phyloP scores from a whole-genome alignment of 2,329 filamentous ascomycete genomes.

The Arthrobotrys sphaeroides region DNA sequence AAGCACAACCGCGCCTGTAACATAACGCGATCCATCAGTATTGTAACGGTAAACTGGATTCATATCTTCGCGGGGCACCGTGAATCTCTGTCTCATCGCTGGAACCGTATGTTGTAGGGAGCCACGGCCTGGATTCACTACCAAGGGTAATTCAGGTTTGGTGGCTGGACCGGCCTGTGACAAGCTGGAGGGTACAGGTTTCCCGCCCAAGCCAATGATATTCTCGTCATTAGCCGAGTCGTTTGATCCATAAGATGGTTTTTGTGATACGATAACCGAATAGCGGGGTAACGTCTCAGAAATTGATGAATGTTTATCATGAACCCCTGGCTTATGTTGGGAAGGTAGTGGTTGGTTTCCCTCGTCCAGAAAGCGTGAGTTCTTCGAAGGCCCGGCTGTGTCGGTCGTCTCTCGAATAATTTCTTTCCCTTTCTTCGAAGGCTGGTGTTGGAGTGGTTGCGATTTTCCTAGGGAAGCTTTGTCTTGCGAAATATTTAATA shows the following conservation, averaged over 20 bases:
- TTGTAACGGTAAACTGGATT: constrained; percentile 50
- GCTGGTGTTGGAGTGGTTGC: constrained; percentile 5
- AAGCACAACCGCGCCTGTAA: constrained; percentile 48
- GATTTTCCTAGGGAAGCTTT: constrained; percentile 15
- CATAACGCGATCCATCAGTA: constrained; percentile 51
- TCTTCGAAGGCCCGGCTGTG: background rate
- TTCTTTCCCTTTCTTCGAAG: constrained; percentile 49
- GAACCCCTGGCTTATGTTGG: background rate
- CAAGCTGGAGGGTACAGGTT: background rate
- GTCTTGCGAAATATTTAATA: constrained; percentile 50
- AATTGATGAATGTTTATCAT: background rate
- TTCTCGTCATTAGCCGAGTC: background rate
- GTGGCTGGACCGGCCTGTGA: background rate
- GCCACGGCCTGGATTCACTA: background rate
- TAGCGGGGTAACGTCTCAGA: constrained; percentile 39
- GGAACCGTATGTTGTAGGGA: background rate
- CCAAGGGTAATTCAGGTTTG: constrained; percentile 26
- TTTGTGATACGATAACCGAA: constrained; percentile 33
- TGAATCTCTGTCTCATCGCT: constrained; percentile 1
- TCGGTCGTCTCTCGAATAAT: constrained; percentile 15
- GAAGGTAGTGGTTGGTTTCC: background rate
- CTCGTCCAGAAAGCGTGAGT: background rate
- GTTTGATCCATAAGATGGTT: background rate
- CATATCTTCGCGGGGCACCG: constrained; percentile 8
- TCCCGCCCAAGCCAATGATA: background rate